A percentile compares a stretch with the other conserved stretches of the same genome.
Evolutionary conservation across 352 stramenopile species (phyloP).

Genomic region (Blastocystis sp.): DNA sequence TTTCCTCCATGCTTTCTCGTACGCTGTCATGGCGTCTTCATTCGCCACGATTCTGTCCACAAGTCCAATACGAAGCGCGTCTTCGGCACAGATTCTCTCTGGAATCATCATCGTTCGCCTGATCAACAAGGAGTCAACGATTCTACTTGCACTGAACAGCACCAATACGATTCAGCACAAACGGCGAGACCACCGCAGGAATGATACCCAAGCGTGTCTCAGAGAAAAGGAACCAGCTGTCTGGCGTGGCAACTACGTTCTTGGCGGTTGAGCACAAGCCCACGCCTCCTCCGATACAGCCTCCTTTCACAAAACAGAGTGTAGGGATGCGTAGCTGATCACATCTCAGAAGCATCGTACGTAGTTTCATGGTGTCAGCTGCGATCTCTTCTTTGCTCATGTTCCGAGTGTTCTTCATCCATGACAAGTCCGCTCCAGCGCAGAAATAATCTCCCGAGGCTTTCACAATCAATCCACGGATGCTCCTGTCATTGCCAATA

Average conservation of each 20-base stretch:
- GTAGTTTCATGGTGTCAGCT: slow-evolving; percentile 28
- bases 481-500: background rate
- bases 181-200: slow-evolving; percentile 32
- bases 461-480: slow-evolving; percentile 44
- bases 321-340: slow-evolving; percentile 34
- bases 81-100: slow-evolving; percentile 7
- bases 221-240: slow-evolving; percentile 45
- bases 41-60: slow-evolving; percentile 23
- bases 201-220: slow-evolving; percentile 41
- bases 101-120: slow-evolving; percentile 52
- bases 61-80: slow-evolving; percentile 26
- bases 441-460: slow-evolving; percentile 25
- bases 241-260: background rate
- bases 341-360: slow-evolving; percentile 3
- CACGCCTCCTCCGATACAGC: slow-evolving; percentile 30
- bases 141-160: slow-evolving; percentile 28
- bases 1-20: slow-evolving; percentile 46
- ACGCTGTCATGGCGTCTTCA: background rate
- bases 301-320: slow-evolving; percentile 22
- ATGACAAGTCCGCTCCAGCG: slow-evolving; percentile 48
- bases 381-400: slow-evolving; percentile 39
- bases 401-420: slow-evolving; percentile 55
- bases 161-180: slow-evolving; percentile 50
- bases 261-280: slow-evolving; percentile 16
- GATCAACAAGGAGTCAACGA: background rate